Evolutionary conservation across 352 stramenopile species (phyloP).

Genomic region (Pythium volutum): DNA sequence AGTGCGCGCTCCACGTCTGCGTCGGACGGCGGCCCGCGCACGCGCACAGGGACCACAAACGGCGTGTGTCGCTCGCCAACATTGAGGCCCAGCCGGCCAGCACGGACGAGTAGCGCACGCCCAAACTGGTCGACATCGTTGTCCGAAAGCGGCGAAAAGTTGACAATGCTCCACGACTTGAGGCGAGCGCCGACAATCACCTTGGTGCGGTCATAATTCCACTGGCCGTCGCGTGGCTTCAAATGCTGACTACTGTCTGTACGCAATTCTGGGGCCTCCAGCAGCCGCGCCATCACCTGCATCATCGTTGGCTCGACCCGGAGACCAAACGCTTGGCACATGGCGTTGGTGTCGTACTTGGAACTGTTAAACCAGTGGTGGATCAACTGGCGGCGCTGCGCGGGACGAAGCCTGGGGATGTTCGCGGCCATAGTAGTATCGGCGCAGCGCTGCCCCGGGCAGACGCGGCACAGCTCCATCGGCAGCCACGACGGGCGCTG

Average conservation of each 20-base stretch:
- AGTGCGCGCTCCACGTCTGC: not conserved
- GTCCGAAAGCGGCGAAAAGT: not conserved
- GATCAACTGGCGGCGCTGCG: not conserved
- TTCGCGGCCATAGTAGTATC: not conserved
- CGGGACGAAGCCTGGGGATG: not conserved
- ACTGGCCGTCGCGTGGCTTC: not conserved
- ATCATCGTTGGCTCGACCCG: not conserved
- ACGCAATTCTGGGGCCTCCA: not conserved
- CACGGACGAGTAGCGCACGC: not conserved
- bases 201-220: not conserved
- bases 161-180: constrained; percentile 2
- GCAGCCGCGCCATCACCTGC: not conserved
- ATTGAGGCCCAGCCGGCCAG: not conserved
- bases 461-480: not conserved
- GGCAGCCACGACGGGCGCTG: not conserved
- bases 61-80: not conserved
- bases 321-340: not conserved
- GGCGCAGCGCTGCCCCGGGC: not conserved
- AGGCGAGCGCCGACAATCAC: not conserved
- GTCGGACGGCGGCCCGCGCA: not conserved
- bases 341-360: no score
- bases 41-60: not conserved
- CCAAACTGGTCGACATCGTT: not conserved
- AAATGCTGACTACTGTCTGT: not conserved
- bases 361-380: not conserved